Conservation (phyloP, 164 flowering plant species). For the Aristolochia californica region DNA sequence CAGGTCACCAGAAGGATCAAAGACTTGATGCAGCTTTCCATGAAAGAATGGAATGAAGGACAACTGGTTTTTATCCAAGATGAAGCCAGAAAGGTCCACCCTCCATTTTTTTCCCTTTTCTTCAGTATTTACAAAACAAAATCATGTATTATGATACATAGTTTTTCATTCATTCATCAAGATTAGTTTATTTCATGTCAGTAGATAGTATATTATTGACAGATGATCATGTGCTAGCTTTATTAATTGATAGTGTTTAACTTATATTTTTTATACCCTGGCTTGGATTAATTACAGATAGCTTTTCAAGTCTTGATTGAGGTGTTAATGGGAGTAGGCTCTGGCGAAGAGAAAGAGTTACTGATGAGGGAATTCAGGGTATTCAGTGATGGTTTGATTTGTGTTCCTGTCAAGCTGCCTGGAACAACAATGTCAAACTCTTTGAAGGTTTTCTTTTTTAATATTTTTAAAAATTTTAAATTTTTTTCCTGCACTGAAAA, state of each 20-base stretch:
- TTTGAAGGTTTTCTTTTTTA: too few species aligned
- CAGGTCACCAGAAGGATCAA: slow-evolving; percentile 75
- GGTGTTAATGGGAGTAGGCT: slow-evolving; percentile 69
- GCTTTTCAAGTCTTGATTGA: slow-evolving; percentile 78
- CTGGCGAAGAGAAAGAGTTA: slow-evolving; percentile 62
- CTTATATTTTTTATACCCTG: neutral
- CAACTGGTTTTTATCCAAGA: slow-evolving; percentile 64
- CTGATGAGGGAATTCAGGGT: slow-evolving; percentile 60
- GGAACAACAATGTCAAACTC: slow-evolving; percentile 21
- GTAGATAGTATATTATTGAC: too few species aligned
- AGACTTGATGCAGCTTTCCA: slow-evolving; percentile 39
- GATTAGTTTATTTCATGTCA: neutral
- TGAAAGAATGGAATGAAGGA: slow-evolving; percentile 55
- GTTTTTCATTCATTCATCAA: too few species aligned
- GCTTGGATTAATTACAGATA: slow-evolving; percentile 33
- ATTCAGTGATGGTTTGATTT: slow-evolving; percentile 74
- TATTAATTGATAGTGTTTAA: neutral
- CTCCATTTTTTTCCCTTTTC: slow-evolving; percentile 3
- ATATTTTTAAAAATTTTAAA: too few species aligned
- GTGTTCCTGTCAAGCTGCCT: slow-evolving; percentile 68
- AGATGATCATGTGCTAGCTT: too few species aligned
- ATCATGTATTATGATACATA: too few species aligned
- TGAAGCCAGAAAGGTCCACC: slow-evolving; percentile 60
- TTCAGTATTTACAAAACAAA: neutral
- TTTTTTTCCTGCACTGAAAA: too few species aligned